A percentile compares a stretch with the other conserved stretches of the same genome.
These are phyloP conservation scores for Lycium barbarum DNA, from an alignment of 257 asterid genomes.

Conservation along the genomic window DNA sequence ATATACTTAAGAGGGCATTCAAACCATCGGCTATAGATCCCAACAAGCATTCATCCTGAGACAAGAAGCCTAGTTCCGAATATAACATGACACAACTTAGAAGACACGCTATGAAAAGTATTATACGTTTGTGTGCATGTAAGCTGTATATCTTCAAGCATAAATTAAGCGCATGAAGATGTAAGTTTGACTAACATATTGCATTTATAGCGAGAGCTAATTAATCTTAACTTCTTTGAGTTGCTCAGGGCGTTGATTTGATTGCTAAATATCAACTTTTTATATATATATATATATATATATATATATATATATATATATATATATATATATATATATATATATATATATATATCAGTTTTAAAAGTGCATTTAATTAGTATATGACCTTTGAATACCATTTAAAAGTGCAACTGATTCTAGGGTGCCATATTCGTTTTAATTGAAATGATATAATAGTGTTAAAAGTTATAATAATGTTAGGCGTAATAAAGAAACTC, in stretches of 20 bases:
- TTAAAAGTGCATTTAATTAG: too few species aligned
- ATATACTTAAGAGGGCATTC: slow-evolving; percentile 80
- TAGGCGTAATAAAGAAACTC: too few species aligned
- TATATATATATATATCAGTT: too few species aligned
- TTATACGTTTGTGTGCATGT: not conserved
- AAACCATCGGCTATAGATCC: slow-evolving; percentile 85
- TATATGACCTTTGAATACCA: too few species aligned
- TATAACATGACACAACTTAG: not conserved
- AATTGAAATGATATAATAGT: too few species aligned
- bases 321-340: too few species aligned
- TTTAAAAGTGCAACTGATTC: too few species aligned
- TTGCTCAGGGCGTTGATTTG: not conserved
- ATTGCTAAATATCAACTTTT: not conserved
- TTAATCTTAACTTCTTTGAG: not conserved
- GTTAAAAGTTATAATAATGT: too few species aligned
- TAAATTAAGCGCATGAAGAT: not conserved
- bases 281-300: too few species aligned
- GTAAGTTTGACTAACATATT: not conserved
- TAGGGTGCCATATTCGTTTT: too few species aligned
- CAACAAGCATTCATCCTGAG: slow-evolving; percentile 75
- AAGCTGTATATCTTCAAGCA: not conserved
- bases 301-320: too few species aligned
- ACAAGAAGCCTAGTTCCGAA: slow-evolving; percentile 16
- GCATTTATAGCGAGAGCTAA: not conserved
- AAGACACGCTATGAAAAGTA: not conserved